Evolutionary conservation across 2,329 filamentous ascomycete genomes (phyloP).

Genomic region (Chaetothyriales sp.): DNA sequence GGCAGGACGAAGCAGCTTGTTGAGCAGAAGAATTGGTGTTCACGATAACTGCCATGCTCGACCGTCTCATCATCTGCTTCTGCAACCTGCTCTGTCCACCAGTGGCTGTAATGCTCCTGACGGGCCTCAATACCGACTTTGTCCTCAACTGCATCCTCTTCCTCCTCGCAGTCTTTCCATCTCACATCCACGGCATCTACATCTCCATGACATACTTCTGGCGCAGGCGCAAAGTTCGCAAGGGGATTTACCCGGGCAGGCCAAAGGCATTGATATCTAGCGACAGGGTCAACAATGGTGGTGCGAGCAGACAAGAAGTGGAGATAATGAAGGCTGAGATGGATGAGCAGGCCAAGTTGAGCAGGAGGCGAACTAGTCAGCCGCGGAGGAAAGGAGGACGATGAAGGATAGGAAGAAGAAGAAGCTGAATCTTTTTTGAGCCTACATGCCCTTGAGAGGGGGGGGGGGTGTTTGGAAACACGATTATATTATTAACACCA

Average conservation of each 20-base stretch:
- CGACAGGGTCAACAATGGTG: constrained; percentile 24
- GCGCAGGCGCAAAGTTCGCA: constrained; percentile 23
- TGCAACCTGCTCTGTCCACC: constrained; percentile 30
- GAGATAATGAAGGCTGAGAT: constrained; percentile 18
- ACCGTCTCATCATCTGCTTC: constrained; percentile 22
- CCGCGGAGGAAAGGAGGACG: no score
- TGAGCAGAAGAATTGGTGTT: no score
- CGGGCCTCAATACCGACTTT: constrained; percentile 23
- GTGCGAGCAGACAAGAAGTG: constrained; percentile 21
- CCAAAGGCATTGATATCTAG: constrained; percentile 23
- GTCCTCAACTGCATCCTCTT: constrained; percentile 27
- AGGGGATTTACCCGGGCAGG: constrained; percentile 25
- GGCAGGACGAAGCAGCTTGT: no score
- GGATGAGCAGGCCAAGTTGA: constrained; percentile 4
- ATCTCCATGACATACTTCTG: constrained; percentile 27
- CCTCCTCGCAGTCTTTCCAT: constrained; percentile 26
- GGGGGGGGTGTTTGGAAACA: no score
- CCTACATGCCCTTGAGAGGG: no score
- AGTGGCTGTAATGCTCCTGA: constrained; percentile 23
- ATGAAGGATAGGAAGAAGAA: no score
- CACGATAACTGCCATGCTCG: constrained; percentile 11
- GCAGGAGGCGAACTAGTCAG: constrained; percentile 4
- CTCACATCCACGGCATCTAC: constrained; percentile 29
- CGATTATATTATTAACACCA: no score
- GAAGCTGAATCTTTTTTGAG: no score